Evolutionary conservation across 208 protist genomes (phyloP).

Genomic region (Crithidia brevicula): DNA sequence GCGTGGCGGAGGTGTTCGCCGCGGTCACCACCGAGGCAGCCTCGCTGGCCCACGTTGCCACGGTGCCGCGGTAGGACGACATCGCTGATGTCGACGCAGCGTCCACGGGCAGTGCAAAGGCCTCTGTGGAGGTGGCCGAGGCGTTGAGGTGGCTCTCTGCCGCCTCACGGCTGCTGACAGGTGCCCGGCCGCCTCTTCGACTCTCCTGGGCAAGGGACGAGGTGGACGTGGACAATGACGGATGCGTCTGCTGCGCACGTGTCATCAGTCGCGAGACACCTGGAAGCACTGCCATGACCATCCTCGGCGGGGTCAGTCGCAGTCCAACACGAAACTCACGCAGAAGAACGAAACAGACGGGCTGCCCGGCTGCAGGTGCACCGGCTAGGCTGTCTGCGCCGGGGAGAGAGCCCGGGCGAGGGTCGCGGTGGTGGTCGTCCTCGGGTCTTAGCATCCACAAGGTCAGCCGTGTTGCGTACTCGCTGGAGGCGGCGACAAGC

Average conservation of each 20-base stretch:
- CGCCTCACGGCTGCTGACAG: not conserved
- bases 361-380: not conserved
- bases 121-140: too few relatives aligned
- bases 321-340: constrained; percentile 46
- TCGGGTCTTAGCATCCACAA: constrained; percentile 27
- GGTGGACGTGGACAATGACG: too few relatives aligned
- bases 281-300: constrained; percentile 23
- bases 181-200: not conserved
- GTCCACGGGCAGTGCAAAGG: not conserved
- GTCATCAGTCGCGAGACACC: constrained; percentile 16
- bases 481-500: constrained; percentile 40
- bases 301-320: constrained; percentile 15
- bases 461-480: constrained; percentile 43
- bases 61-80: not conserved
- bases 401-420: not conserved
- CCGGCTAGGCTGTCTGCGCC: not conserved
- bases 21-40: constrained; percentile 11
- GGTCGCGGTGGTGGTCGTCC: not conserved
- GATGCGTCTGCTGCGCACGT: too few relatives aligned
- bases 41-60: constrained; percentile 23
- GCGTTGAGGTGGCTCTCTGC: not conserved
- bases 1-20: not conserved
- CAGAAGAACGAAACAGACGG: constrained; percentile 32
- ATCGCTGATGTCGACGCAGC: constrained; percentile 1
- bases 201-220: not conserved